Conservation (phyloP, 129 eudicot genomes). For the carrot (Daucus carota) region DNA sequence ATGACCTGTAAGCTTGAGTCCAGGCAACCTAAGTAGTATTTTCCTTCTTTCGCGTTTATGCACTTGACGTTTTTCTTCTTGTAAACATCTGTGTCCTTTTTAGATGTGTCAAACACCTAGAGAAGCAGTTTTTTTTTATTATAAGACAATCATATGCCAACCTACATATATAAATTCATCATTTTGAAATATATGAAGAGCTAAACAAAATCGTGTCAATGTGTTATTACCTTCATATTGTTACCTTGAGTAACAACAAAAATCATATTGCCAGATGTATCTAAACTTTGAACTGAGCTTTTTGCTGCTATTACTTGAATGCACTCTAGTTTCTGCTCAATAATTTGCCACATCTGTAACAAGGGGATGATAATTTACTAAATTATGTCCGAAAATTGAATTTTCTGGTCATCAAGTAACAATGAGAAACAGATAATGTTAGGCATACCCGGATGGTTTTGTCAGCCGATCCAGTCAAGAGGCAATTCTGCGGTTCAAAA, state of each 20-base stretch:
- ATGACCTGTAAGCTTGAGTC: slow-evolving; percentile 82
- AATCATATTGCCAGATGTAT: slow-evolving; percentile 53
- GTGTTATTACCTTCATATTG: slow-evolving; percentile 56
- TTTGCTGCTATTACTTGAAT: slow-evolving; percentile 54
- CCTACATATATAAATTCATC: background rate
- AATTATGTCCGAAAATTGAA: background rate
- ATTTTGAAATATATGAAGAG: background rate
- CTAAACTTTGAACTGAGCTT: slow-evolving; percentile 53
- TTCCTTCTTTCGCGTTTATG: slow-evolving; percentile 46
- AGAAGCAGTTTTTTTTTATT: background rate
- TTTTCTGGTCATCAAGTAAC: background rate
- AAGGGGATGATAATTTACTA: background rate
- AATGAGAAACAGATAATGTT: background rate
- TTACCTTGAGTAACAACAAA: slow-evolving; percentile 50
- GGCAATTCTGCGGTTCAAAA: slow-evolving; percentile 54
- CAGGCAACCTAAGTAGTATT: slow-evolving; percentile 56
- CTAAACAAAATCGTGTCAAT: background rate
- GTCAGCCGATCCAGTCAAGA: slow-evolving; percentile 74
- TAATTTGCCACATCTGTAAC: slow-evolving; percentile 74
- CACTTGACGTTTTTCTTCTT: slow-evolving; percentile 63
- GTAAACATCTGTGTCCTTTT: slow-evolving; percentile 40
- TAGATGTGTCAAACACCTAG: slow-evolving; percentile 62
- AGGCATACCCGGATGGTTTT: slow-evolving; percentile 62
- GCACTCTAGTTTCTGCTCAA: slow-evolving; percentile 46
- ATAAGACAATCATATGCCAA: background rate